Conservation (phyloP, 2,329 filamentous ascomycete species). For the Dactylonectria estremocensis region DNA sequence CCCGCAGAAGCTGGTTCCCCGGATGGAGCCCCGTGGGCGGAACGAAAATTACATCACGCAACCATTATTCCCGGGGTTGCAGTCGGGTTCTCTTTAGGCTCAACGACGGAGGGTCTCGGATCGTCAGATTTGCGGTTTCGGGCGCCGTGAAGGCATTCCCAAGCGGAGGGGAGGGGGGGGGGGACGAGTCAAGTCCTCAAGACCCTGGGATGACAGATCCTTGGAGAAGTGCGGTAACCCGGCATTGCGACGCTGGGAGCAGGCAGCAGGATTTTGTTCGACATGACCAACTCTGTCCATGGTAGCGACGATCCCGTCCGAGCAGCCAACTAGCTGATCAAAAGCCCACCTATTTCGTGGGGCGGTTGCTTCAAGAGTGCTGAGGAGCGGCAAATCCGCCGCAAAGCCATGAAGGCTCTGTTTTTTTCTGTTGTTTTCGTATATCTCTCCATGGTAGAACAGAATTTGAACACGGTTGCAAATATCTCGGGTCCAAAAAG, state of each 20-base stretch:
- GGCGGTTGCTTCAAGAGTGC: too few species aligned
- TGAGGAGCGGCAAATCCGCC: too few species aligned
- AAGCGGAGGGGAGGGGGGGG: slow-evolving; percentile 24
- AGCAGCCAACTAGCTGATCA: not conserved
- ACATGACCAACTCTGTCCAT: not conserved
- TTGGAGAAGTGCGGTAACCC: not conserved
- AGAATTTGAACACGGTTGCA: too few species aligned
- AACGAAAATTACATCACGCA: slow-evolving; percentile 24
- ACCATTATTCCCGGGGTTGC: slow-evolving; percentile 19
- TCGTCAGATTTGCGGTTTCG: slow-evolving; percentile 26
- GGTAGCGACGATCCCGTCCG: not conserved
- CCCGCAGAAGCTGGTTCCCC: slow-evolving; percentile 24
- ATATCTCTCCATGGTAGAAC: too few species aligned
- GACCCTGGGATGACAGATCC: too few species aligned
- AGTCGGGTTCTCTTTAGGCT: not conserved
- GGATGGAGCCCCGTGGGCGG: slow-evolving; percentile 10
- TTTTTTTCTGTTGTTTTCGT: too few species aligned
- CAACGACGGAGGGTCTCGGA: not conserved
- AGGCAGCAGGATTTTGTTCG: slow-evolving; percentile 10
- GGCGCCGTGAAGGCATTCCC: slow-evolving; percentile 28
- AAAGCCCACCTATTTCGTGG: not conserved
- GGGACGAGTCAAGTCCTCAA: not conserved
- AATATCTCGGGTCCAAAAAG: not conserved
- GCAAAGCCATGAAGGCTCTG: too few species aligned
- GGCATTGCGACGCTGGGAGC: not conserved